These are phyloP conservation scores for Fragilariopsis cylindrus DNA, from an alignment of 108 stramenopile genomes.

Conservation along the genomic window DNA sequence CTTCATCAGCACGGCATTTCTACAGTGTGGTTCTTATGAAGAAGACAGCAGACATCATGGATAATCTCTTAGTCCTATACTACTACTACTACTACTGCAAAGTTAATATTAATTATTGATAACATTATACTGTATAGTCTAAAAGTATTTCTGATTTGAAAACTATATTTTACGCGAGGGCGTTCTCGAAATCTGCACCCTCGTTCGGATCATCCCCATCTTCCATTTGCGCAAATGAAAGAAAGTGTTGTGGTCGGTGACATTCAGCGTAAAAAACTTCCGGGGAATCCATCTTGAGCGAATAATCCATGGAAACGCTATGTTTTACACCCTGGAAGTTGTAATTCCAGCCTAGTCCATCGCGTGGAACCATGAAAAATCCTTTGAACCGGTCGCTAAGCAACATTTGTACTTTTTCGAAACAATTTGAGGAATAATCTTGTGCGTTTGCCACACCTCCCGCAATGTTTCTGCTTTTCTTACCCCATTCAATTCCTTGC, in stretches of 20 bases:
- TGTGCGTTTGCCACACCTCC: conserved; percentile 89
- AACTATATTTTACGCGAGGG: conserved; percentile 47
- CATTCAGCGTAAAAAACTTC: conserved; percentile 94
- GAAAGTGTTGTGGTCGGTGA: conserved; percentile 97
- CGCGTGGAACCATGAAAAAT: conserved; percentile 96
- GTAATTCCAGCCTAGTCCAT: conserved; percentile 97
- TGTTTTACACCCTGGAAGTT: conserved; percentile 99
- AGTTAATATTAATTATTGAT: too few relatives aligned
- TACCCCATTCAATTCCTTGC: conserved; percentile 94
- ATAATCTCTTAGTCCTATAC: too few relatives aligned
- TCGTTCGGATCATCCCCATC: conserved; percentile 81
- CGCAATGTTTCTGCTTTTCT: conserved; percentile 87
- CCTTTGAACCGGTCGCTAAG: conserved; percentile 97
- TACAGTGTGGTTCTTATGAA: too few relatives aligned
- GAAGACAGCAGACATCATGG: too few relatives aligned
- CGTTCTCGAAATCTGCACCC: conserved; percentile 90
- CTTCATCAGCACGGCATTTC: too few relatives aligned
- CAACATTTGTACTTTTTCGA: conserved; percentile 98
- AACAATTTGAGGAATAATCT: conserved; percentile 93
- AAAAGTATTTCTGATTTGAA: neutral
- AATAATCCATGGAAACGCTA: conserved; percentile 89
- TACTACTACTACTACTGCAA: too few relatives aligned
- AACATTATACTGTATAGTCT: neutral
- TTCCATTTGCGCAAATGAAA: conserved; percentile 97
- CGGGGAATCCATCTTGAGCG: conserved; percentile 87